Evolutionary conservation across 345 rosid genomes (phyloP).

Genomic region (Sisymbrium irio): DNA sequence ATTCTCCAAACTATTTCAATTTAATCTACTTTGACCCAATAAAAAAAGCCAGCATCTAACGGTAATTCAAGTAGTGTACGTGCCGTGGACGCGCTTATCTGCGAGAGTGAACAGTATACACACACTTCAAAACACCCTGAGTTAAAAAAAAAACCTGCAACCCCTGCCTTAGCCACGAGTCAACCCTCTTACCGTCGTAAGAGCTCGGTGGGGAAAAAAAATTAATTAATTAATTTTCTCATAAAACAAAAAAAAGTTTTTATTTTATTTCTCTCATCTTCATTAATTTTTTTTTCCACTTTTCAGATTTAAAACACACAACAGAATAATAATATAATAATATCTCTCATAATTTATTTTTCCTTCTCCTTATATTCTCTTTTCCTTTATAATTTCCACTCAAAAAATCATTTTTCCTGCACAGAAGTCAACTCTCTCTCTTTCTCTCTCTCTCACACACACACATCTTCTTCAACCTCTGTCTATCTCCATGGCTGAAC

Average conservation of each 20-base stretch:
- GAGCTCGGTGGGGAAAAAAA: not conserved
- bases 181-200: conserved; percentile 30
- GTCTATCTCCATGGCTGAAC: conserved; percentile 34
- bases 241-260: not conserved
- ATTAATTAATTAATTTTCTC: not conserved
- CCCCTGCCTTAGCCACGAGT: conserved; percentile 22
- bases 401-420: conserved; percentile 22
- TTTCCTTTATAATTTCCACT: conserved; percentile 29
- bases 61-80: not conserved
- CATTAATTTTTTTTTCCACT: not conserved
- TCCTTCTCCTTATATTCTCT: conserved; percentile 6
- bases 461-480: conserved; percentile 29
- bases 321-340: conserved; percentile 27
- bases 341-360: not conserved
- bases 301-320: conserved; percentile 4
- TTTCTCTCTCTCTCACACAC: conserved; percentile 32
- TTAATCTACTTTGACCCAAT: not conserved
- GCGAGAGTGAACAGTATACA: not conserved
- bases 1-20: not conserved
- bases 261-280: not conserved
- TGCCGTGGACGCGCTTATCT: not conserved
- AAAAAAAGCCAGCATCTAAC: not conserved
- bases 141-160: not conserved
- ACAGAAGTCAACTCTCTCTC: conserved; percentile 68
- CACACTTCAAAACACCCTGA: not conserved